Conservation (phyloP, 192 early-diverging fungal genomes). For the Jimgerdemannia lactiflua region DNA sequence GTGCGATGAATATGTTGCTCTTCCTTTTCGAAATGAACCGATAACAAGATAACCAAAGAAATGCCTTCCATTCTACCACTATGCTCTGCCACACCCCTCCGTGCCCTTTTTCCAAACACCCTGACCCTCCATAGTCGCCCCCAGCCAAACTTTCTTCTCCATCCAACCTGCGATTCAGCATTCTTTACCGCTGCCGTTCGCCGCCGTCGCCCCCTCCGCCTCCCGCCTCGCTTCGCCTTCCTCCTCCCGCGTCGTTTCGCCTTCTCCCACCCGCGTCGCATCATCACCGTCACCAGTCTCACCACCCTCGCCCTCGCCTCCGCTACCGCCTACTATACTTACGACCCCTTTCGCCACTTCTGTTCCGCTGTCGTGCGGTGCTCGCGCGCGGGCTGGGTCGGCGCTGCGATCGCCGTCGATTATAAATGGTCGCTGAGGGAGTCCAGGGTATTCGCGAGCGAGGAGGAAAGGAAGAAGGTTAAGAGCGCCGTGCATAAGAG, state of each 20-base stretch:
- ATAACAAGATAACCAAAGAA: no score
- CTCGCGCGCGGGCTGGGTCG: constrained; percentile 34
- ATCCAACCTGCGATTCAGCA: no score
- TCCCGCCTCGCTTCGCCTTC: not conserved
- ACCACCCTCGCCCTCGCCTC: not conserved
- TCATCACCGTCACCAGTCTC: not conserved
- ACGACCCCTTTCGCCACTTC: constrained; percentile 30
- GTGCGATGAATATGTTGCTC: no score
- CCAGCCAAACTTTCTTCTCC: no score
- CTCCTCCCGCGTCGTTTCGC: not conserved
- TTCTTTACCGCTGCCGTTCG: no score
- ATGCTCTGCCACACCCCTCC: no score
- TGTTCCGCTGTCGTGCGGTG: constrained; percentile 31
- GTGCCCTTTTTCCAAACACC: no score
- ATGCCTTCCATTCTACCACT: no score
- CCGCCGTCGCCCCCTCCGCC: no score
- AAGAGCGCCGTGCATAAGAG: constrained; percentile 61
- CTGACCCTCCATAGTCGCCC: no score
- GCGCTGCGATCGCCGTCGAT: constrained; percentile 45
- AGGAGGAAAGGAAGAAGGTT: constrained; percentile 27
- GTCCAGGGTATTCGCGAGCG: constrained; percentile 10
- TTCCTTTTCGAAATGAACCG: no score
- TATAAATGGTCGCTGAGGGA: constrained; percentile 49
- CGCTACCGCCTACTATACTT: constrained; percentile 17
- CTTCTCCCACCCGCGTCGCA: not conserved